Base-by-base conservation (phyloP, 306 rosid species). In the Hippophae tibetana region DNA sequence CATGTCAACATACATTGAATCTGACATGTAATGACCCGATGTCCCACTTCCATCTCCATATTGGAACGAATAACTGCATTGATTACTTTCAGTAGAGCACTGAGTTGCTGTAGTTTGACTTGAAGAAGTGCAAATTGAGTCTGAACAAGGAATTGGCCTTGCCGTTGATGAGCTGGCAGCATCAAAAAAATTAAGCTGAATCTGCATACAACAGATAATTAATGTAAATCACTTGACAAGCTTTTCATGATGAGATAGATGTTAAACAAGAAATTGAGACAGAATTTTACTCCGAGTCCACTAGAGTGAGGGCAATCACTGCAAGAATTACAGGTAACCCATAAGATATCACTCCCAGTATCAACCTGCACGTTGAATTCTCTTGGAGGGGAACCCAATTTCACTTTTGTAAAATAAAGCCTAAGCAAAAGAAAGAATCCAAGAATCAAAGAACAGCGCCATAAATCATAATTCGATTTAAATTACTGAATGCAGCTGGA, bases 21-120 rank as follows among this genome's bases (percentile, higher is more conserved):
- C 96, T 1, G 88, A 71, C 42, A 84, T 82, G 71, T 92, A 92
- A 72, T 69, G 79, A 56, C 96, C 94, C 0, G 88, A 75, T 7
- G 96, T 88, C 58, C 94, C 96, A 55, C 99, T 92, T 64, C 82
- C 89, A 75, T 92, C 99, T 52, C 87, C 94, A 62, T 85, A 92
- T 77, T 77, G 86, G 68, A 88, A 92, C 9, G 84, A 53, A 71
- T 88, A 92, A 66, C 79, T 69, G 60, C 99, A 92, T 73, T 78
- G 99, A 60, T 86, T 92, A 76, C 62, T 78, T 78, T 78, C 84
- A 58, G 89, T 4, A 54, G 82, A 70, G 66, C 96, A 92, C 60
- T 63, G 75, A 47, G 90, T 76, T 26, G 83, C 76, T 2, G 86
- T 69, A 51, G 83, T 73, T 61, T 81, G 92, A 53, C 73, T 57